Evolutionary conservation across 2,329 filamentous ascomycete genomes (phyloP).

Genomic region (Aureobasidium musti): DNA sequence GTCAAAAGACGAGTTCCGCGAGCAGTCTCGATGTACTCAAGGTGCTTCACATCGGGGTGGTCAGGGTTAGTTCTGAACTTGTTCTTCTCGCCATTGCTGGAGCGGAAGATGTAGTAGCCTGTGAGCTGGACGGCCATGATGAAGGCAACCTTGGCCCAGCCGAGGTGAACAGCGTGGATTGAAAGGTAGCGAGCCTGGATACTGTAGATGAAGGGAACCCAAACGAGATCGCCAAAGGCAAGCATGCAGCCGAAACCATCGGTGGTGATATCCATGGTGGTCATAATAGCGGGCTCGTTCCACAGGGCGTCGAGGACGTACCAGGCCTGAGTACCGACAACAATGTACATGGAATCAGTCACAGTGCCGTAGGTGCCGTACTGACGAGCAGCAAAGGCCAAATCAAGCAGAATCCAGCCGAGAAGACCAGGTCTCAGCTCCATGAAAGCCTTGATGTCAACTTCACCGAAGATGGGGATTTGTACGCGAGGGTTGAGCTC

Average conservation of each 20-base stretch:
- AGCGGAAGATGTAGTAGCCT: conserved; percentile 90
- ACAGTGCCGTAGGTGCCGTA: conserved; percentile 81
- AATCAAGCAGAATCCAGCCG: conserved; percentile 83
- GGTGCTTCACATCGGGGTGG: conserved; percentile 73
- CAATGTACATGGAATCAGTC: conserved; percentile 77
- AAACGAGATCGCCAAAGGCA: conserved; percentile 85
- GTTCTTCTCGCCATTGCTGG: conserved; percentile 95
- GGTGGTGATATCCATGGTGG: conserved; percentile 89
- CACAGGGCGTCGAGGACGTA: conserved; percentile 84
- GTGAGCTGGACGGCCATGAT: conserved; percentile 67
- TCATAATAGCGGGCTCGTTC: conserved; percentile 86
- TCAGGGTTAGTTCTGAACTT: conserved; percentile 83
- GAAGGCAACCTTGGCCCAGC: conserved; percentile 62
- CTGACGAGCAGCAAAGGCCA: conserved; percentile 82
- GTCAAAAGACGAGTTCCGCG: conserved; percentile 77
- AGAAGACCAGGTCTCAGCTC: conserved; percentile 91
- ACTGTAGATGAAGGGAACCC: conserved; percentile 89
- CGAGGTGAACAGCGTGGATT: conserved; percentile 77
- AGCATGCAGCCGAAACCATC: conserved; percentile 97
- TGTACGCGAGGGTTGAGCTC: conserved; percentile 87
- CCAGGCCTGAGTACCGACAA: conserved; percentile 73
- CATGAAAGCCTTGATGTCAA: conserved; percentile 88
- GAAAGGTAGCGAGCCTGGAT: conserved; percentile 83
- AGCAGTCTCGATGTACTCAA: conserved; percentile 83
- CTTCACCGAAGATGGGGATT: conserved; percentile 75